These are phyloP conservation scores for Gossypium ekmanianum DNA, from an alignment of 345 rosid genomes.

Conservation along the genomic window DNA sequence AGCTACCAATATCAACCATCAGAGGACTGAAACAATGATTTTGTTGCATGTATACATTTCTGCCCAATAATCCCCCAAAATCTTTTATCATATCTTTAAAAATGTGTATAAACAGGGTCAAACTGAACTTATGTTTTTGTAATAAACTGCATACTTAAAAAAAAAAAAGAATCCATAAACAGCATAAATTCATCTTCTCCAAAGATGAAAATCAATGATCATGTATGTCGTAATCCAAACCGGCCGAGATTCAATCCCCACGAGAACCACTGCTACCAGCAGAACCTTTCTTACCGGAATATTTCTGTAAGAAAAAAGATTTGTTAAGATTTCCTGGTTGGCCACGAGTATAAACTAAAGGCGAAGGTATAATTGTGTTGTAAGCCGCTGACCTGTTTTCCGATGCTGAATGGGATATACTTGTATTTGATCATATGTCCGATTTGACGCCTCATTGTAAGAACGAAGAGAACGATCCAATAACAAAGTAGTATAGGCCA, in stretches of 20 bases:
- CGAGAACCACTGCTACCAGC: slow-evolving; percentile 57
- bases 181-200: slow-evolving; percentile 23
- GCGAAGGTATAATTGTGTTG: not conserved
- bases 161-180: slow-evolving; percentile 21
- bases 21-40: not conserved
- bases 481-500: slow-evolving; percentile 85
- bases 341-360: not conserved
- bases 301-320: slow-evolving; percentile 33
- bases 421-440: slow-evolving; percentile 86
- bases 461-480: slow-evolving; percentile 70
- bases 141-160: slow-evolving; percentile 26
- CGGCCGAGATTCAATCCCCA: slow-evolving; percentile 36
- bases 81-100: slow-evolving; percentile 20
- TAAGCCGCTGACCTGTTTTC: slow-evolving; percentile 60
- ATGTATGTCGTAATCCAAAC: slow-evolving; percentile 21
- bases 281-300: slow-evolving; percentile 50
- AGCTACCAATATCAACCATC: not conserved
- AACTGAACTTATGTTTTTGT: slow-evolving; percentile 20
- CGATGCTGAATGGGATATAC: slow-evolving; percentile 60
- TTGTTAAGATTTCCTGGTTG: not conserved
- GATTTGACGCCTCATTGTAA: slow-evolving; percentile 81
- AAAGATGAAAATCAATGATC: slow-evolving; percentile 26
- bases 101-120: slow-evolving; percentile 23
- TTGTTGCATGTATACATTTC: slow-evolving; percentile 21
- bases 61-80: slow-evolving; percentile 20